Base-by-base conservation (phyloP, 2,329 filamentous ascomycete genomes). In the Plenodomus lindquistii region DNA sequence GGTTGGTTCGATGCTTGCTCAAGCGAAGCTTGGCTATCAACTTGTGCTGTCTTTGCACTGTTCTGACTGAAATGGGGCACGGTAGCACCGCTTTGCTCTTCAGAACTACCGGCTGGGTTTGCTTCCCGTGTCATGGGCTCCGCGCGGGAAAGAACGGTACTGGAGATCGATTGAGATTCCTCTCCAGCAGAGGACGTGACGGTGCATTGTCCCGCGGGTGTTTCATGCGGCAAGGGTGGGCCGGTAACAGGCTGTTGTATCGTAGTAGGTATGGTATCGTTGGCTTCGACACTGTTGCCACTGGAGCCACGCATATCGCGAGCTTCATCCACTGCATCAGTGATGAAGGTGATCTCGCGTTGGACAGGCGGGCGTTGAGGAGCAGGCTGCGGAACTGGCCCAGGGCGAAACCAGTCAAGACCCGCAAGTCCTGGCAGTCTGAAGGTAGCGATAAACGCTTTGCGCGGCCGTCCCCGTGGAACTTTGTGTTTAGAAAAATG, bases 391-490 rank as follows among this genome's bases (percentile, higher is more conserved):
- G 11, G 27, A 8, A 13, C 27, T 31, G 6, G 27, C 27, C 15
- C 27, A 31, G 11, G 11, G 27, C 19, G 43, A 34, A 69, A 77
- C 71, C 74, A 77, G 0, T 62, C 57, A 3, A 75, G 41, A 5
- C 66, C 54, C 17, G 58, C 55, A 9, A 79, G 56, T 6, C 59
- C 52, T 15, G 53, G 37, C 13, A 68, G 68, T 46, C 73, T 77
- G 57, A 79, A 67, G 1, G 77, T 73, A 6, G 69, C 73, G 21
- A 79, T 71, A 18, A 74, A 61, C 8, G 73, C 71, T 46, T 74
- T 77, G 15, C 64, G 65, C 8, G 75, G 76, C 21, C 76, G 68
- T 19, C 77, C 77, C 35, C 65, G 62, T 19, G 35, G 56, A 51
- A 59, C 59, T 48, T 57, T 69, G 38, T 47, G 61, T n/a, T 73